These are phyloP conservation scores for Mercurialis annua DNA, from an alignment of 345 rosid genomes.

Conservation along the genomic window DNA sequence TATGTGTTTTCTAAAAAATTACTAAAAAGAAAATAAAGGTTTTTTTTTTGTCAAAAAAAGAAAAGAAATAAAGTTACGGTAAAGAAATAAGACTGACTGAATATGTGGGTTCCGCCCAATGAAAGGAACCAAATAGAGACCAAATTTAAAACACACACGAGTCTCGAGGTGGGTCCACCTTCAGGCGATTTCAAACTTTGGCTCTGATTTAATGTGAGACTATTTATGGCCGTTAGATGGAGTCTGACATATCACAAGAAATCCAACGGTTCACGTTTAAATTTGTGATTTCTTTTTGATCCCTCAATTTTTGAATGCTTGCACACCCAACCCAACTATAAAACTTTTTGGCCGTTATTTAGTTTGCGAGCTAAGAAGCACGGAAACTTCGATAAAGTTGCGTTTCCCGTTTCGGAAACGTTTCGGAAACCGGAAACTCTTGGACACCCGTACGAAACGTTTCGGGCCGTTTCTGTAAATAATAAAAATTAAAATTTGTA, in stretches of 20 bases:
- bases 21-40: too few species aligned
- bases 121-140: not conserved
- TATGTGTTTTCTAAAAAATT: not conserved
- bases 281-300: conserved; percentile 7
- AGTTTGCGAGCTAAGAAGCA: too few species aligned
- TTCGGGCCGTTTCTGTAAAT: too few species aligned
- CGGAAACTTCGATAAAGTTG: too few species aligned
- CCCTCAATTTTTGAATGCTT: conserved; percentile 16
- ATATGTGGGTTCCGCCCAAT: not conserved
- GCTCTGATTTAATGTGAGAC: not conserved
- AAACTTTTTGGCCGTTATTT: too few species aligned
- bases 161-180: conserved; percentile 20
- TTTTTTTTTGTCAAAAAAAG: too few species aligned
- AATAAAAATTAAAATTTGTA: too few species aligned
- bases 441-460: too few species aligned
- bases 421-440: too few species aligned
- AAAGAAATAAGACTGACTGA: not conserved
- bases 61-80: too few species aligned
- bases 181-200: not conserved
- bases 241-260: conserved; percentile 13
- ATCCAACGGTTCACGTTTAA: conserved; percentile 35
- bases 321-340: not conserved
- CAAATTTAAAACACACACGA: conserved; percentile 26
- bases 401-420: too few species aligned
- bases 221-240: conserved; percentile 27